Conservation (phyloP, 129 eudicot species). For the Lactuca saligna region DNA sequence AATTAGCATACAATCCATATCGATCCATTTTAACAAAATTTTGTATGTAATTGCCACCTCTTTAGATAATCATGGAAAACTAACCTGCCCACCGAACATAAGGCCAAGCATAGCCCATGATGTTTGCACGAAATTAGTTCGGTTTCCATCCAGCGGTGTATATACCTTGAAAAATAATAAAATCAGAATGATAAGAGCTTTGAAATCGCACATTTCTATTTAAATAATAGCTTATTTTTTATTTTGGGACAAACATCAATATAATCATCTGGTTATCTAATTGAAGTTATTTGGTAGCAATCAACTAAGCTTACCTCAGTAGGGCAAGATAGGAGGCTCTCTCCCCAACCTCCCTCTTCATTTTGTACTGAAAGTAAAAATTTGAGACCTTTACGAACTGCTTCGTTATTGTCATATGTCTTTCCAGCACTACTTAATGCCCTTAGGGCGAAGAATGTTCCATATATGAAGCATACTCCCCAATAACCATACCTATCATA, state of each 20-base stretch:
- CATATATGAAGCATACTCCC: constrained; percentile 72
- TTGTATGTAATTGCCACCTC: not conserved
- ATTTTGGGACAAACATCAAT: not conserved
- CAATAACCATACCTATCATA: constrained; percentile 54
- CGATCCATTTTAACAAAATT: too few species aligned
- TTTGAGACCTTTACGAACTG: constrained; percentile 46
- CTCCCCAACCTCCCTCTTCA: constrained; percentile 79
- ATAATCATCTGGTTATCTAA: not conserved
- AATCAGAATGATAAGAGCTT: not conserved
- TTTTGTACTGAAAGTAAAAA: constrained; percentile 52
- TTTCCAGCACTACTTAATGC: constrained; percentile 44
- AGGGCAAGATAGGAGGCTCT: constrained; percentile 58
- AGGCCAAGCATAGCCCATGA: constrained; percentile 75
- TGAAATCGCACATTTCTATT: not conserved
- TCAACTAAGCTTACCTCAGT: constrained; percentile 38
- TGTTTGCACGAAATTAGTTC: constrained; percentile 53
- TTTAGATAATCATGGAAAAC: constrained; percentile 18
- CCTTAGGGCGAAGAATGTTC: constrained; percentile 49
- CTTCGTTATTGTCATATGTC: constrained; percentile 43
- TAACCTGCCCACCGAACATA: constrained; percentile 50
- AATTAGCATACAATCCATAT: too few species aligned
- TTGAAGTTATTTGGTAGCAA: not conserved
- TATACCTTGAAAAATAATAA: constrained; percentile 20
- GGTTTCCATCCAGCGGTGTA: constrained; percentile 48
- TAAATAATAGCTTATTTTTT: not conserved